Base-by-base conservation (phyloP, 2,329 filamentous ascomycete species). In the Fusarium odoratissimum region DNA sequence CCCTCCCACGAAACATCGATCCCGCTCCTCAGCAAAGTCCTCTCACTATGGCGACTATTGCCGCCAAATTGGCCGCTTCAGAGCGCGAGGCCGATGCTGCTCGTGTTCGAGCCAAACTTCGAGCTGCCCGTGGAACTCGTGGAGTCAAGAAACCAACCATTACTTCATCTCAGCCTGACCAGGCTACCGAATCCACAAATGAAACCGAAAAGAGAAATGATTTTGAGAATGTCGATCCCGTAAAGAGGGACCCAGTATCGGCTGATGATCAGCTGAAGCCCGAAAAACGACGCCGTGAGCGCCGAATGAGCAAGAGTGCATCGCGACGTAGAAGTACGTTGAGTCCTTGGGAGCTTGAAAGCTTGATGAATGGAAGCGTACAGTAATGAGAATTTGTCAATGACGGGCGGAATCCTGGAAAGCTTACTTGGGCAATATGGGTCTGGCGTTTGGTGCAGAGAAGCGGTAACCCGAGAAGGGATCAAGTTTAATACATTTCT, bases 301-400 rank as follows among this genome's bases (percentile, higher is more conserved):
- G 81, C 79, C 87, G 83, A 79, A 85, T 80, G 76, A 90, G 79
- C 80, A 91, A 84, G 83, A 84, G 80, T 13, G 85, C 89, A 6
- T 91, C 87, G 67, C 85, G 92, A 78, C 86, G 93, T 78, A 87
- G 93, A 79, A 94, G 92, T 77, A 95, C 93, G 25, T 83, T 95
- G 37, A 94, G 89, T 76, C 90, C 92, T 6, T 92, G 91, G 85
- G 93, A 95, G 81, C 82, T 95, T 77, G 88, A 93, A 82, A 89
- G 87, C 48, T 79, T 93, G 78, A 91, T 91, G 58, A 74, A 82
- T 6, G 86, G 86, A 10, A 77, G 75, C 77, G 64, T 90, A 86
- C 65, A 87, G 83, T 80, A 64, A 76, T 69, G 38, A 49, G 45
- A 54, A 68, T 63, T 62, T 67, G 37, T 60, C 64, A 45, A 71